phyloP scores from a whole-genome alignment of 2,329 filamentous ascomycete species.

The Microcyclospora tardicrescens region DNA sequence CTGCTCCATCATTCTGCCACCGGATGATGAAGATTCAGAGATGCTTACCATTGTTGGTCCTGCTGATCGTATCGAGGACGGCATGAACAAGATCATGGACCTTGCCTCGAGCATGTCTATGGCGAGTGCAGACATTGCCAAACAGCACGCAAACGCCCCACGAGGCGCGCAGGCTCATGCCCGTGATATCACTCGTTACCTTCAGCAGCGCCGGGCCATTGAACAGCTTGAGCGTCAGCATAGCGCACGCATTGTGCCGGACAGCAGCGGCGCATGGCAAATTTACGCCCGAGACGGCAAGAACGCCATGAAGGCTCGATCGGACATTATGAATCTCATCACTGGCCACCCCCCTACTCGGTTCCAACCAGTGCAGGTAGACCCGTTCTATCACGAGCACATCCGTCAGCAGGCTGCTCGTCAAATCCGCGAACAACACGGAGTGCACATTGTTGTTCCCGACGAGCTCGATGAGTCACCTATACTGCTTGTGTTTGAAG shows the following conservation, averaged over 20 bases:
- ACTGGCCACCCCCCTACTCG: constrained; percentile 61
- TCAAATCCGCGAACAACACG: constrained; percentile 52
- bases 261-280: constrained; percentile 68
- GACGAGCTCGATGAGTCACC: constrained; percentile 46
- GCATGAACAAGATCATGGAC: constrained; percentile 74
- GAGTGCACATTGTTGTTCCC: constrained; percentile 62
- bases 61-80: constrained; percentile 52
- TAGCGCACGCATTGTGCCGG: constrained; percentile 70
- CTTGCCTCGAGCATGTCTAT: constrained; percentile 78
- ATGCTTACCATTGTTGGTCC: constrained; percentile 76
- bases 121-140: constrained; percentile 68
- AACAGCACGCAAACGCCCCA: constrained; percentile 62
- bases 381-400: constrained; percentile 68
- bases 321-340: constrained; percentile 62
- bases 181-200: constrained; percentile 73
- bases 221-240: constrained; percentile 68
- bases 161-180: constrained; percentile 66
- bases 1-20: constrained; percentile 72
- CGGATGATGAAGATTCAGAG: constrained; percentile 64
- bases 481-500: constrained; percentile 64
- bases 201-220: constrained; percentile 69
- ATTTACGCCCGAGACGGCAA: constrained; percentile 78
- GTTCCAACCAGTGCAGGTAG: constrained; percentile 53
- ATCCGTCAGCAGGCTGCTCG: constrained; percentile 52
- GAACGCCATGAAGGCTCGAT: constrained; percentile 62